These are phyloP conservation scores for Pinus taeda DNA, from an alignment of 75 land plant genomes.

Conservation along the genomic window DNA sequence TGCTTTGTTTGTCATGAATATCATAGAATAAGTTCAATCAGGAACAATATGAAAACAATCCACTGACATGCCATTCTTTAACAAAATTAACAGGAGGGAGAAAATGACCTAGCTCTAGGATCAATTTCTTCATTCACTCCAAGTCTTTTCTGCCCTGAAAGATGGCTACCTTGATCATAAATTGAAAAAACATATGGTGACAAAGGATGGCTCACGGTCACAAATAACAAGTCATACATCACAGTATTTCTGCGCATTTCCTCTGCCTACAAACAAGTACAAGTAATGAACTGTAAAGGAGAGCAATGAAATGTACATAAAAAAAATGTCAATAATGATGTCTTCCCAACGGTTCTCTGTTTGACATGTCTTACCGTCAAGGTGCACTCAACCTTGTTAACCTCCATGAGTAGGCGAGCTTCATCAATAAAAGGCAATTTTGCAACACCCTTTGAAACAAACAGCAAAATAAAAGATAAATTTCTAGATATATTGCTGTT, in stretches of 20 bases:
- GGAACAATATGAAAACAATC: too few relatives aligned
- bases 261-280: constrained; percentile 51
- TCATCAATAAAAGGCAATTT: constrained; percentile 97
- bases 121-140: background rate
- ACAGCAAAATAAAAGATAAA: constrained; percentile 7
- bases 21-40: background rate
- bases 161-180: background rate
- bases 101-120: background rate
- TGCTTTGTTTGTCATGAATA: background rate
- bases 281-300: background rate
- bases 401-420: constrained; percentile 69
- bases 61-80: too few relatives aligned
- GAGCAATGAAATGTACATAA: background rate
- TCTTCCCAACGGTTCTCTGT: background rate
- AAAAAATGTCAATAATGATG: background rate
- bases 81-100: background rate
- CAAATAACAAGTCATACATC: background rate
- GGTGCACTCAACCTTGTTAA: constrained; percentile 71
- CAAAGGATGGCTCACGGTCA: background rate
- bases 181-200: background rate
- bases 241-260: constrained; percentile 72
- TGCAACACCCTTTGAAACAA: constrained; percentile 67
- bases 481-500: background rate
- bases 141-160: background rate
- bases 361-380: constrained; percentile 61